Conservation (phyloP, 1,139 yeast species). For the Yamadazyma trypodendri region DNA sequence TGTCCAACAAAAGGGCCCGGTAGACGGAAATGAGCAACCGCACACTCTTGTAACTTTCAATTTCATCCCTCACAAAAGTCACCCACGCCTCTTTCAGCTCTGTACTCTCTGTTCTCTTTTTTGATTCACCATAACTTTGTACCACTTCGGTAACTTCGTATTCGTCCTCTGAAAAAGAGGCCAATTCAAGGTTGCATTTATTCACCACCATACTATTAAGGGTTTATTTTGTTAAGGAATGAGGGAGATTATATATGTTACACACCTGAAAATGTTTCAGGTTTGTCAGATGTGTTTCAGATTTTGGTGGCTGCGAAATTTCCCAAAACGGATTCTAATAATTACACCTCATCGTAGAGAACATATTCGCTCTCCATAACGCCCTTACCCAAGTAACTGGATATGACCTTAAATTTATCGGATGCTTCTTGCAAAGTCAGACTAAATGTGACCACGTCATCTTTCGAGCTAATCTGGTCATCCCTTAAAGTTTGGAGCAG, state of each 20-base stretch:
- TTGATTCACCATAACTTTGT: background rate
- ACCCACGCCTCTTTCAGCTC: background rate
- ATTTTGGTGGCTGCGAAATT: constrained; percentile 1
- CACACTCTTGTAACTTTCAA: constrained; percentile 13
- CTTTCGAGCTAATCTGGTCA: constrained; percentile 61
- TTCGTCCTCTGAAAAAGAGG: no score
- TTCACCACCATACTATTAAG: no score
- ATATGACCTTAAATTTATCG: constrained; percentile 71
- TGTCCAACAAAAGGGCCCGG: constrained; percentile 12
- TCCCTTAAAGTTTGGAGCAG: constrained; percentile 58
- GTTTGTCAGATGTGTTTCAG: constrained; percentile 13
- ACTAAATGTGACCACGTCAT: constrained; percentile 62
- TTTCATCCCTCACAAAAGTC: constrained; percentile 17
- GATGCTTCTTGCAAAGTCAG: constrained; percentile 56
- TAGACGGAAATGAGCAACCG: constrained; percentile 12
- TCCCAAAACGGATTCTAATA: no score
- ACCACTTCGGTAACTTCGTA: background rate
- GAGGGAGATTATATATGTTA: no score
- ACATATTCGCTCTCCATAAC: constrained; percentile 56
- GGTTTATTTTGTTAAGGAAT: no score
- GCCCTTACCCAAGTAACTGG: constrained; percentile 86
- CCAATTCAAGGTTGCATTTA: no score
- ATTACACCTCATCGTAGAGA: constrained; percentile 14
- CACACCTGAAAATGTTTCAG: no score
- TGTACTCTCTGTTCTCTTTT: no score